These are phyloP conservation scores for Cryptosporidium sp. DNA, from an alignment of 169 alveolate genomes.

Conservation along the genomic window DNA sequence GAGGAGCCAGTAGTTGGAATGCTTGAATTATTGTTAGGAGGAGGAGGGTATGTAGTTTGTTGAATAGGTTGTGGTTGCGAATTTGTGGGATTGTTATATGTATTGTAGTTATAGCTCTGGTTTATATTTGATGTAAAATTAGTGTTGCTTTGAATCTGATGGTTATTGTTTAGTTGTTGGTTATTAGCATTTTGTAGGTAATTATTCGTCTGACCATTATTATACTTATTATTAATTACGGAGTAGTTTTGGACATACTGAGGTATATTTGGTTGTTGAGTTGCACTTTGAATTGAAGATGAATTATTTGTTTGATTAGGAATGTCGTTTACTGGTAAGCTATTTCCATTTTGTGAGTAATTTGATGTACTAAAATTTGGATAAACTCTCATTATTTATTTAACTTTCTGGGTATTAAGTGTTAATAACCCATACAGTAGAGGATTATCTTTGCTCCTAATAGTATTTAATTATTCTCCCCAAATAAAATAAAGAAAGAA, in stretches of 20 bases:
- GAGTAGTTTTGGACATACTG: conserved; percentile 22
- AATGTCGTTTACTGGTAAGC: background rate
- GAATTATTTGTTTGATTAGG: conserved; percentile 1
- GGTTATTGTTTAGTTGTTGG: conserved; percentile 2
- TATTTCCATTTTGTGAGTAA: conserved; percentile 28
- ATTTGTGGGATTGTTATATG: background rate
- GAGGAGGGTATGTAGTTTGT: background rate
- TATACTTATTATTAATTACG: background rate
- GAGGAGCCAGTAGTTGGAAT: background rate
- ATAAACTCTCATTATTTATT: conserved; percentile 35
- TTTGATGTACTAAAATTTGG: conserved; percentile 13
- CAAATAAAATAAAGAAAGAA: background rate
- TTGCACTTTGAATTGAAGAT: conserved; percentile 5
- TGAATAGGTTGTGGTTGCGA: background rate
- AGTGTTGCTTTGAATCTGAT: background rate
- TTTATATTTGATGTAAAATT: background rate
- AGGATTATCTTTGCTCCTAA: conserved; percentile 25
- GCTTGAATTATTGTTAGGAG: background rate
- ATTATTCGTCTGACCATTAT: conserved; percentile 7
- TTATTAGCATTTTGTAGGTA: background rate
- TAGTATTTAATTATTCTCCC: conserved; percentile 23
- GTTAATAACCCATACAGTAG: conserved; percentile 3
- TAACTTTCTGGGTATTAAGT: background rate
- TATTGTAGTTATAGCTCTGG: background rate
- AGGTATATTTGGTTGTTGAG: background rate